Evolutionary conservation across 2,329 filamentous ascomycete genomes (phyloP).

Genomic region (Trichoderma aggressivum): DNA sequence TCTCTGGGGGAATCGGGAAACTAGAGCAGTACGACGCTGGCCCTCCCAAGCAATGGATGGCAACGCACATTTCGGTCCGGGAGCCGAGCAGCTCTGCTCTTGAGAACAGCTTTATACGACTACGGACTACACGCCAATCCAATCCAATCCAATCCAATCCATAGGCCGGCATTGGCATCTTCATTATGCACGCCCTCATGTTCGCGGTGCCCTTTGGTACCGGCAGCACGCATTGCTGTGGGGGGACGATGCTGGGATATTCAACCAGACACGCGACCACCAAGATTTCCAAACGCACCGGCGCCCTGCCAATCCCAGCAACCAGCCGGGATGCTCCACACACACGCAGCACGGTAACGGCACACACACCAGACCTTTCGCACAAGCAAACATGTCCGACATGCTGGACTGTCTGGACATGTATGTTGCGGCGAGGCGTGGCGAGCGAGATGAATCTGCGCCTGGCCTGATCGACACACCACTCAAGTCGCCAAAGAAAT

Average conservation of each 20-base stretch:
- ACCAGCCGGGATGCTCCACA: neutral
- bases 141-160: neutral
- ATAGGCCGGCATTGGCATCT: neutral
- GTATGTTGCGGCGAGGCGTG: neutral
- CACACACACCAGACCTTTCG: neutral
- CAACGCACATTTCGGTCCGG: neutral
- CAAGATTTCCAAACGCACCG: slow-evolving; percentile 4
- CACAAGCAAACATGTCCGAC: neutral
- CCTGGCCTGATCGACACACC: neutral
- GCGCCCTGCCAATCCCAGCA: neutral
- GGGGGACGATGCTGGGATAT: slow-evolving; percentile 1
- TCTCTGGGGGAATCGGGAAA: neutral
- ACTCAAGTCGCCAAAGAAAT: neutral
- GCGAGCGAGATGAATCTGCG: neutral
- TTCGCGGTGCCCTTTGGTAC: neutral
- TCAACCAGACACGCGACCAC: slow-evolving; percentile 9
- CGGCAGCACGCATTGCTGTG: slow-evolving; percentile 1
- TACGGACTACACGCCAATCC: neutral
- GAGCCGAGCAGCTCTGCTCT: neutral
- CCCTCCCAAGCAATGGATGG: neutral
- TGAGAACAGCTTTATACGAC: neutral
- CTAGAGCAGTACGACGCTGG: slow-evolving; percentile 1
- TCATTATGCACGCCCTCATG: neutral
- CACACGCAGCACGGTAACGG: neutral
- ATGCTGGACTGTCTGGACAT: neutral